These are phyloP conservation scores for Bombardia bombarda DNA, from an alignment of 495 filamentous ascomycete species.

Conservation along the genomic window DNA sequence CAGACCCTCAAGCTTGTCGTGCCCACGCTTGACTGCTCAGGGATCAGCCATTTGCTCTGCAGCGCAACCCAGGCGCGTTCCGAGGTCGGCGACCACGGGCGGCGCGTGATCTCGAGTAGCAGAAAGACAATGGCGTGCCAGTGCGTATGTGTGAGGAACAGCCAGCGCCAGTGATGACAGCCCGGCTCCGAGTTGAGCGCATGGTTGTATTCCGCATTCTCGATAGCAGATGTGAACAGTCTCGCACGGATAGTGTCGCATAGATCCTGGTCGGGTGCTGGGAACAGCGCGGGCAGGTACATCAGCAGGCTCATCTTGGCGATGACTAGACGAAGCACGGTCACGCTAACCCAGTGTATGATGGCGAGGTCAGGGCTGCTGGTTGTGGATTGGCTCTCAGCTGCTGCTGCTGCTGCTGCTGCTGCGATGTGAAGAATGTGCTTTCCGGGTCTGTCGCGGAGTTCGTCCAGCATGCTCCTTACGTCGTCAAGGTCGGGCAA, in stretches of 20 bases:
- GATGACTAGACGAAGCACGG: slow-evolving; percentile 55
- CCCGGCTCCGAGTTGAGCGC: slow-evolving; percentile 48
- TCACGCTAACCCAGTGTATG: slow-evolving; percentile 60
- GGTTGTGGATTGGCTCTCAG: too few species aligned
- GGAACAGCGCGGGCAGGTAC: slow-evolving; percentile 35
- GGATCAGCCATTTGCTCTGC: slow-evolving; percentile 44
- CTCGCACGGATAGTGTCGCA: slow-evolving; percentile 52
- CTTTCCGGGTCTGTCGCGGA: too few species aligned
- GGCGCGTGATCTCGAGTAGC: slow-evolving; percentile 57
- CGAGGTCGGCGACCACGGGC: slow-evolving; percentile 54
- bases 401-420: too few species aligned
- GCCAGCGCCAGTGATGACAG: slow-evolving; percentile 52
- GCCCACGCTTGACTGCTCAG: slow-evolving; percentile 37
- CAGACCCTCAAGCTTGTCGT: slow-evolving; percentile 52
- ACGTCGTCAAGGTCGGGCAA: slow-evolving; percentile 22
- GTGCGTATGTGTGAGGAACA: slow-evolving; percentile 62
- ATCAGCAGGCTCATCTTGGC: slow-evolving; percentile 41
- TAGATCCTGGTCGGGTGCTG: slow-evolving; percentile 27
- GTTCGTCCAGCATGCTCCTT: slow-evolving; percentile 53
- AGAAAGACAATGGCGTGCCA: slow-evolving; percentile 52
- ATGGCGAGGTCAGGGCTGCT: not conserved
- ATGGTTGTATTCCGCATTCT: slow-evolving; percentile 62
- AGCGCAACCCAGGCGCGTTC: slow-evolving; percentile 78
- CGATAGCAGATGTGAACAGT: slow-evolving; percentile 61
- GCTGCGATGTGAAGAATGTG: too few species aligned